These are phyloP conservation scores for Trichoderma sp. DNA, from an alignment of 2,329 filamentous ascomycete species.

Conservation along the genomic window DNA sequence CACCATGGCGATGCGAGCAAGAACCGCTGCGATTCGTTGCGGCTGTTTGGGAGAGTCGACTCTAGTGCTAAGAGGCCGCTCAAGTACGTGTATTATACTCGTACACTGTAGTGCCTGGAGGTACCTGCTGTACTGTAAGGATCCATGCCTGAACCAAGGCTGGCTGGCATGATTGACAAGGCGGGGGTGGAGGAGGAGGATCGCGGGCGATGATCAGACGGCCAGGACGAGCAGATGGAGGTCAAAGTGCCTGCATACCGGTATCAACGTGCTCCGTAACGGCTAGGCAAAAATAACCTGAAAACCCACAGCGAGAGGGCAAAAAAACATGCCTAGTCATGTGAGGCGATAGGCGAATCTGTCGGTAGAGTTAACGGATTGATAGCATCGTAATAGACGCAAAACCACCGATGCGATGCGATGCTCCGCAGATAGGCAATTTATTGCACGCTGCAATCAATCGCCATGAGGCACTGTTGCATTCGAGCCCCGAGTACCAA, in stretches of 20 bases:
- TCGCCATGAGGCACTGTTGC: conserved; percentile 12
- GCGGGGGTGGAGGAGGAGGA: not conserved
- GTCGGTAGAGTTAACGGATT: not conserved
- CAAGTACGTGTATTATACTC: not conserved
- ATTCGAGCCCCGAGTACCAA: not conserved
- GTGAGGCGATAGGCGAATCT: not conserved
- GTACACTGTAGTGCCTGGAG: not conserved
- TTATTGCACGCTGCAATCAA: not conserved
- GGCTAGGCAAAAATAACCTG: not conserved
- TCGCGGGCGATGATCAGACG: conserved; percentile 3
- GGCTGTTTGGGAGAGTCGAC: not conserved
- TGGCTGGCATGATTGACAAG: not conserved
- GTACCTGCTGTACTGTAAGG: not conserved
- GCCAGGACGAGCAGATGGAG: not conserved
- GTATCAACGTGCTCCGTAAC: not conserved
- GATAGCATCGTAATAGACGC: not conserved
- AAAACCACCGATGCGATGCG: not conserved
- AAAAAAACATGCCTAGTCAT: not conserved
- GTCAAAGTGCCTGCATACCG: not conserved
- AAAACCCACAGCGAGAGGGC: not conserved
- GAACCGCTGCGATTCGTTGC: not conserved
- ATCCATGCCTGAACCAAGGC: not conserved
- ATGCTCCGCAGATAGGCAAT: conserved; percentile 7
- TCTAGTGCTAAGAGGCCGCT: conserved; percentile 1
- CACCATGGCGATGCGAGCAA: not conserved